Base-by-base conservation (phyloP, 2,329 filamentous ascomycete genomes). In the Apiospora sp. region DNA sequence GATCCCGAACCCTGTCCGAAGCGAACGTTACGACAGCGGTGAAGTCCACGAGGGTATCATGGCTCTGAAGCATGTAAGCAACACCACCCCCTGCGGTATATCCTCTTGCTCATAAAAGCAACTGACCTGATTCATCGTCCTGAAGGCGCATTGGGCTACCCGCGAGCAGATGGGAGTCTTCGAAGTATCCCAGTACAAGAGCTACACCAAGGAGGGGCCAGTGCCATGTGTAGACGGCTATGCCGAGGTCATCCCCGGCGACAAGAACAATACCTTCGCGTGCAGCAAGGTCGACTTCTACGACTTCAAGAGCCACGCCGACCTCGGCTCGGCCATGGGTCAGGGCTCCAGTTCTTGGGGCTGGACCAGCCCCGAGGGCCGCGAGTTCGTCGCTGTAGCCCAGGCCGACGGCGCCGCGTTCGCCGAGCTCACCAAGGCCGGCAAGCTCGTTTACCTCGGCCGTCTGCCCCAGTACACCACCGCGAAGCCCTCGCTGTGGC, bases 341-440 rank as follows among this genome's bases (percentile, higher is more conserved):
- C 68, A 70, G 19, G 72, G 72, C 44, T 71, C 72, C 51, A 69
- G 67, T n/a, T 71, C 68, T 6, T 70, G 72, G 72, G 72, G 72
- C 34, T 73, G 87, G 86, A 74, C 74, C 75, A 61, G 77, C 74
- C 79, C 81, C 3, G 81, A 84, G 34, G 87, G 86, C 22, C 84
- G 86, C 4, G 86, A 88, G 75, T 87, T 88, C 68, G 84, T 82
- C n/a, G 82, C 84, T 37, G 81, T 87, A 37, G 86, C 85, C 5
- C 85, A 87, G 74, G 80, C 80, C n/a, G 85, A 87, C 70, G 87
- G 87, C 24, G 85, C 86, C 1, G 85, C 85, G 4, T 88, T 88
- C 68, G 84, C 84, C 16, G 87, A 88, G 74, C 81, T 88, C 70
- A 80, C 77, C 67, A 78, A 81, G 69, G 80, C 83, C 54, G 87